Percentiles rank a stretch among this genome's conserved stretches.
phyloP scores from a whole-genome alignment of 768 basidiomycete genomes.

The Dioszegia crocea region DNA sequence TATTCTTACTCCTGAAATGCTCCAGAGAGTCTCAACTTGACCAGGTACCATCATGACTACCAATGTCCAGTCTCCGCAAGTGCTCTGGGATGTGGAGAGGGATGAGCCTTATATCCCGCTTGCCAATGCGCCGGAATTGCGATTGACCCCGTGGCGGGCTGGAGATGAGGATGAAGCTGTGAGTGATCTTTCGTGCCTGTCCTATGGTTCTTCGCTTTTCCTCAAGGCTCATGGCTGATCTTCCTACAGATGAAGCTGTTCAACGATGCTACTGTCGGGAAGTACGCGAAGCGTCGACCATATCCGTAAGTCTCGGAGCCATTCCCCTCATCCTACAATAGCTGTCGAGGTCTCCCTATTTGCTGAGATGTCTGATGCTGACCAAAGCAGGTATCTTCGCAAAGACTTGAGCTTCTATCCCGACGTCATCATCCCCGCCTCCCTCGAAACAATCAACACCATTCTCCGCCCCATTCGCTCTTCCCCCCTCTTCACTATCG shows the following conservation, averaged over 20 bases:
- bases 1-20: too few species aligned
- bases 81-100: neutral
- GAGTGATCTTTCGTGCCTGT: neutral
- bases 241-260: neutral
- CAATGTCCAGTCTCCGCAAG: neutral
- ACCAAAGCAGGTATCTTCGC: neutral
- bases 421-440: neutral
- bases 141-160: neutral
- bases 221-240: too few species aligned
- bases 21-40: too few species aligned
- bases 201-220: too few species aligned
- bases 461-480: neutral
- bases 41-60: neutral
- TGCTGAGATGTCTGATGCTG: neutral
- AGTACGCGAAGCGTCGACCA: neutral
- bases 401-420: neutral
- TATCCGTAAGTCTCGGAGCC: neutral
- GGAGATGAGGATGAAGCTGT: neutral
- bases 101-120: neutral
- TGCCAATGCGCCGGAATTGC: neutral
- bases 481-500: too few species aligned
- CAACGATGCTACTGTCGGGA: neutral
- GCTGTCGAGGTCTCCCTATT: too few species aligned
- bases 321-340: neutral
- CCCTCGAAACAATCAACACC: neutral